Evolutionary conservation across 2,329 filamentous ascomycete genomes (phyloP).

Genomic region (Aspergillus quadricinctus): DNA sequence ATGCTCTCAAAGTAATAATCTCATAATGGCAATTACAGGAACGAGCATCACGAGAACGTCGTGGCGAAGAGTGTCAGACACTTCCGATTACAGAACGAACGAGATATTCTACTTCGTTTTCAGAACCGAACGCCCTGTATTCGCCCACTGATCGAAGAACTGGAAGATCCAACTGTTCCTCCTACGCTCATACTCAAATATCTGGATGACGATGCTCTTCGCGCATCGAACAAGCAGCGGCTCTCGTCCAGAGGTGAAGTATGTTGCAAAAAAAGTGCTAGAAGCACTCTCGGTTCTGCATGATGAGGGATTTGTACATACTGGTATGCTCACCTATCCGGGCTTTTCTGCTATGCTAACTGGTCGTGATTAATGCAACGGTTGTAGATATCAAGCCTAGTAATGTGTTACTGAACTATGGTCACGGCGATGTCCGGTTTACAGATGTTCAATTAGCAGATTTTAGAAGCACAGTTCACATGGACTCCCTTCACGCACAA

Average conservation of each 20-base stretch:
- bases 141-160: neutral
- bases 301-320: slow-evolving; percentile 10
- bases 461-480: slow-evolving; percentile 11
- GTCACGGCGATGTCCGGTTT: slow-evolving; percentile 10
- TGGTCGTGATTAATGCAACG: no score
- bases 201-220: neutral
- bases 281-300: slow-evolving; percentile 10
- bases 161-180: neutral
- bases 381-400: slow-evolving; percentile 15
- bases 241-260: neutral
- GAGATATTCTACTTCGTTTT: neutral
- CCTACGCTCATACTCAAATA: neutral
- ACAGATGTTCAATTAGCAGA: slow-evolving; percentile 18
- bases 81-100: neutral
- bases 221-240: neutral
- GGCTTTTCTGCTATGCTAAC: neutral
- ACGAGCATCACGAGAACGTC: neutral
- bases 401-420: slow-evolving; percentile 18
- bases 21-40: neutral
- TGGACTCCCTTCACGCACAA: slow-evolving; percentile 10
- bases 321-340: neutral
- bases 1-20: neutral
- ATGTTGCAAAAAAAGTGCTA: neutral
- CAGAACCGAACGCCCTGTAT: neutral
- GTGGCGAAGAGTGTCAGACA: neutral